Conservation (phyloP, 306 rosid genomes). For the Cucumis cinereus region DNA sequence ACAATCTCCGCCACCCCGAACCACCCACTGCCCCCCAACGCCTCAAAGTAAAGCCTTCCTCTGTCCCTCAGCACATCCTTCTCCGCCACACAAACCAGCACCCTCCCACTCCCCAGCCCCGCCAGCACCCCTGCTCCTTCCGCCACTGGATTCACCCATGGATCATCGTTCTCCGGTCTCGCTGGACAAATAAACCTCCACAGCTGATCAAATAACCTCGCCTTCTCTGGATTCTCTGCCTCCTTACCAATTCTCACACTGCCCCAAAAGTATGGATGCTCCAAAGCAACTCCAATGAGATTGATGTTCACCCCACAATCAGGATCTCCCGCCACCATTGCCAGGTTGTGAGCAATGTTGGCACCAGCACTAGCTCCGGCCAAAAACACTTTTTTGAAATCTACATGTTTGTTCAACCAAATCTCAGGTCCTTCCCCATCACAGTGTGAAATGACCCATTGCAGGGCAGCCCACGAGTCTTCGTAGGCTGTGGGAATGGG, state of each 20-base stretch:
- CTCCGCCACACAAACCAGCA: slow-evolving; percentile 19
- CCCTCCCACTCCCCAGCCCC: slow-evolving; percentile 7
- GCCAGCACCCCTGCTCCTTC: slow-evolving; percentile 5
- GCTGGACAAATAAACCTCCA: slow-evolving; percentile 9
- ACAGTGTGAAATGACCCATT: slow-evolving; percentile 12
- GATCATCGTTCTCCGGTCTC: slow-evolving; percentile 10
- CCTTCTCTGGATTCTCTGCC: background rate
- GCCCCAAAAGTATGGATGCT: slow-evolving; percentile 15
- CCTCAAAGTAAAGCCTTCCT: slow-evolving; percentile 9
- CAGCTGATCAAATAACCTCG: slow-evolving; percentile 2
- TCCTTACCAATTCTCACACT: background rate
- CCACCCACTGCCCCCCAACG: slow-evolving; percentile 12
- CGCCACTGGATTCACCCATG: slow-evolving; percentile 12
- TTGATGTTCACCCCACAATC: background rate
- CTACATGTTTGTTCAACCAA: slow-evolving; percentile 11
- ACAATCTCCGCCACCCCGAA: slow-evolving; percentile 3
- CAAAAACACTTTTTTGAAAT: slow-evolving; percentile 15
- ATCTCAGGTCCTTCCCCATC: slow-evolving; percentile 14
- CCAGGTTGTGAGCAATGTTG: slow-evolving; percentile 16
- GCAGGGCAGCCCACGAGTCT: slow-evolving; percentile 15
- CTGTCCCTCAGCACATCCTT: slow-evolving; percentile 19
- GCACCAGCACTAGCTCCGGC: slow-evolving; percentile 21
- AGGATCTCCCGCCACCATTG: slow-evolving; percentile 9
- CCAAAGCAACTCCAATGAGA: slow-evolving; percentile 2
- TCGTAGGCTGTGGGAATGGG: slow-evolving; percentile 19